Conservation (phyloP, 1,139 yeast species). For the Yamadazyma mexicana region DNA sequence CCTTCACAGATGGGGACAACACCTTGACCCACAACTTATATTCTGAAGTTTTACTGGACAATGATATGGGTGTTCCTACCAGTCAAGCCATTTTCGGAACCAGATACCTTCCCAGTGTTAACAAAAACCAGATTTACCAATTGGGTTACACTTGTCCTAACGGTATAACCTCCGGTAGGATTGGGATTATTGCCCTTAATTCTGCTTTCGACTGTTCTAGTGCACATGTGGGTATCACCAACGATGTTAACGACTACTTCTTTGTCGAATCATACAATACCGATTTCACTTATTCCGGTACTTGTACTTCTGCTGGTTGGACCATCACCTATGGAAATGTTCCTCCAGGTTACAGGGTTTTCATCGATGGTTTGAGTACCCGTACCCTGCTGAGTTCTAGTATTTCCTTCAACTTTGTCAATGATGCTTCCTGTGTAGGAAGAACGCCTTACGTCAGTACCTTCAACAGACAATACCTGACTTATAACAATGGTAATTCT, state of each 20-base stretch:
- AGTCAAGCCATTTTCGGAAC: not conserved
- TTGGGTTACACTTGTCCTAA: slow-evolving; percentile 23
- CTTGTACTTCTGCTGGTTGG: slow-evolving; percentile 18
- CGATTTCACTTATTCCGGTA: slow-evolving; percentile 9
- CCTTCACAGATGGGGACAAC: slow-evolving; percentile 29
- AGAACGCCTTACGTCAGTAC: not conserved
- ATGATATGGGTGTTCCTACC: not conserved
- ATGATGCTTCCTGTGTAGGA: slow-evolving; percentile 11
- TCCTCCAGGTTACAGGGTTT: slow-evolving; percentile 36
- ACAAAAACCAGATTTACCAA: slow-evolving; percentile 16
- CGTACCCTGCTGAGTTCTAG: slow-evolving; percentile 2
- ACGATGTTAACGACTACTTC: slow-evolving; percentile 23
- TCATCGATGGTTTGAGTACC: slow-evolving; percentile 19
- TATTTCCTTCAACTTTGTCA: slow-evolving; percentile 5
- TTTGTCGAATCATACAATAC: slow-evolving; percentile 15
- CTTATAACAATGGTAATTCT: slow-evolving; percentile 14
- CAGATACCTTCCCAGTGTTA: slow-evolving; percentile 19
- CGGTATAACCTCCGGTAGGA: slow-evolving; percentile 25
- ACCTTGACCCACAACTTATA: slow-evolving; percentile 18
- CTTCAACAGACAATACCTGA: not conserved
- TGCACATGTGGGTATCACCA: slow-evolving; percentile 21
- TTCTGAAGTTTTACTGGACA: not conserved
- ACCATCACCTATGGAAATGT: slow-evolving; percentile 20
- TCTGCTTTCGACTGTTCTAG: slow-evolving; percentile 23
- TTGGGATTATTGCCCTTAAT: slow-evolving; percentile 19